Conservation (phyloP, 805 yeast genomes). For the Grigorovia yakushimaensis region DNA sequence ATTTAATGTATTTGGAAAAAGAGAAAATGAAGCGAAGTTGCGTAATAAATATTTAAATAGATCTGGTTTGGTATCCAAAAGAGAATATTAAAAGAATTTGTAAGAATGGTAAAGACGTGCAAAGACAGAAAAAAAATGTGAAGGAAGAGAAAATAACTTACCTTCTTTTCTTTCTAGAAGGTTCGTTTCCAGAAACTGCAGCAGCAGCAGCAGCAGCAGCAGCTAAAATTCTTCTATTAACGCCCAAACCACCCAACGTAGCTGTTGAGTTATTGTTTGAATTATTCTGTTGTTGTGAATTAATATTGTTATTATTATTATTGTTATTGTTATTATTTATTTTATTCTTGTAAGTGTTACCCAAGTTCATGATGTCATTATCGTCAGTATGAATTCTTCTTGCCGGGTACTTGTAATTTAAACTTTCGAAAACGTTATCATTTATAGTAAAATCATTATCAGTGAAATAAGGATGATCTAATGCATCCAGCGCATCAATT, state of each 20-base stretch:
- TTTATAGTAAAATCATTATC: constrained; percentile 54
- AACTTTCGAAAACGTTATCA: constrained; percentile 72
- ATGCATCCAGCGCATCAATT: constrained; percentile 66
- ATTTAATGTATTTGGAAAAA: no score
- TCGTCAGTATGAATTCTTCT: constrained; percentile 84
- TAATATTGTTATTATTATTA: constrained; percentile 10
- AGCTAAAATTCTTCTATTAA: constrained; percentile 28
- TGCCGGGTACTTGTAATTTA: constrained; percentile 66
- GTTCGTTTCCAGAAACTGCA: constrained; percentile 28
- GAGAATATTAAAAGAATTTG: neutral
- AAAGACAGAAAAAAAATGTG: neutral
- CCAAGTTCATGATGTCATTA: constrained; percentile 49
- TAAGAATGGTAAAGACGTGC: neutral
- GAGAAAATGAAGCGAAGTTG: no score
- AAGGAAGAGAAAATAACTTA: constrained; percentile 4
- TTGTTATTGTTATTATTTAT: constrained; percentile 14
- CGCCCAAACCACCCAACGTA: constrained; percentile 27
- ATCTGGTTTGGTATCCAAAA: no score
- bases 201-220: constrained; percentile 33
- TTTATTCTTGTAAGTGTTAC: constrained; percentile 18
- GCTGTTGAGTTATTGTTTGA: constrained; percentile 16
- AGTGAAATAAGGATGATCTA: constrained; percentile 67
- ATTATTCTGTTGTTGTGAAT: constrained; percentile 15
- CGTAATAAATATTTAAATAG: no score
- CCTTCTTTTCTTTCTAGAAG: constrained; percentile 23